Evolutionary conservation across 441 rosid species (phyloP).

Genomic region (Populus tomentosa): DNA sequence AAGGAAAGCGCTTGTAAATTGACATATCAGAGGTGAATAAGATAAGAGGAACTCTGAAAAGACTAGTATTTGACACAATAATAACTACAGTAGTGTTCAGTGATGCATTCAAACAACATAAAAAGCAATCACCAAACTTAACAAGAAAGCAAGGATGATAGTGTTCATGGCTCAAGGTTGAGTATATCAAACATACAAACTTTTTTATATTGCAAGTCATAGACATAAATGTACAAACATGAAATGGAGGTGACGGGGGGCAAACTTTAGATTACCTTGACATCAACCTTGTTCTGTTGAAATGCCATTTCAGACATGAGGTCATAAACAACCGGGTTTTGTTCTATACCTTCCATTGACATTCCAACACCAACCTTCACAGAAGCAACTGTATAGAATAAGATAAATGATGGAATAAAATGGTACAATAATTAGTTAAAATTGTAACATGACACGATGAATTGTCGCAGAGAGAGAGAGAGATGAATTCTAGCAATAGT

Average conservation of each 20-base stretch:
- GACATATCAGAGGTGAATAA: background rate
- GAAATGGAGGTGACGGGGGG: no score
- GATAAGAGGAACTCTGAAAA: background rate
- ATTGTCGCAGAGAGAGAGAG: background rate
- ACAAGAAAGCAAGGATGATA: background rate
- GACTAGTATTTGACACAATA: background rate
- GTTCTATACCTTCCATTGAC: slow-evolving; percentile 84
- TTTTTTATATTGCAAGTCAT: no score
- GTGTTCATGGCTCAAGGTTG: background rate
- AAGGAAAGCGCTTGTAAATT: background rate
- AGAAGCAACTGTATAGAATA: slow-evolving; percentile 5
- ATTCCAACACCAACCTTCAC: slow-evolving; percentile 71
- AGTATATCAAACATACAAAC: no score
- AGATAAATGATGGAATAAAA: background rate
- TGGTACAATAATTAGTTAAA: background rate
- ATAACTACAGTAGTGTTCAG: background rate
- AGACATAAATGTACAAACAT: no score
- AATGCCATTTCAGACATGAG: slow-evolving; percentile 81
- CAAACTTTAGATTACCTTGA: no score
- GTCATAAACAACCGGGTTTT: slow-evolving; percentile 70
- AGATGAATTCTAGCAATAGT: background rate
- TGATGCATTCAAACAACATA: background rate
- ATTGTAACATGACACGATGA: background rate
- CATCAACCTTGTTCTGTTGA: slow-evolving; percentile 48
- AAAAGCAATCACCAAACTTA: background rate